Evolutionary conservation across 1,284 basidiomycete species (phyloP), one percentile per base, ranked within the genome.

Genomic region (Pseudozyma pruni): DNA sequence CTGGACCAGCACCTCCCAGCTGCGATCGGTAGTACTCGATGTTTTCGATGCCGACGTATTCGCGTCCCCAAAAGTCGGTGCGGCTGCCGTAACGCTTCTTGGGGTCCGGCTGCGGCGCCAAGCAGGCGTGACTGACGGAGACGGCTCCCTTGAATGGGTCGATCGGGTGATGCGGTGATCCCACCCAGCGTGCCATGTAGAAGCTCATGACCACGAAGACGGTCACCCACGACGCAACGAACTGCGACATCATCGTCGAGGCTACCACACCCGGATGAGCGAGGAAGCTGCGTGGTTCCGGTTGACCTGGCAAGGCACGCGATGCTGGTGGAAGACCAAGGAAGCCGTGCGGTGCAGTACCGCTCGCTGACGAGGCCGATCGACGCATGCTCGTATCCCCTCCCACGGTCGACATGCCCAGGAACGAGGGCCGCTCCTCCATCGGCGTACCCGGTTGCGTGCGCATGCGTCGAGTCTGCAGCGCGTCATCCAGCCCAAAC

Each of bases 221-320:
- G 20, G 71, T 62, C 41, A 80, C 52, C 43, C 74, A 64, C 13
- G 58, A 52, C 16, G 73, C 73, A 17, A 82, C 74, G 22, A 77
- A 77, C 17, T 74, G 79, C 27, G 74, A 70, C 49, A 83, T 79
- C 64, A 83, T 83, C 40, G 74, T 78, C 17, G 73, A 81, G 8
- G 81, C 81, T 8, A 83, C 81, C 11, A 83, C 79, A 25, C 82
- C 82, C 1, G 82, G 82, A 47, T 83, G 82, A 7, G 75, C 64
- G 22, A 79, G 63, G 53, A 74, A 77, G 39, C 72, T 75, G 35
- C 76, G 71, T 19, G 77, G 75, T 47, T 75, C 73, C 4, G 59
- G 51, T 20, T 60, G 60, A 2, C 58, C 53, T 4, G 63, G 60
- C 4, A 46, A 33, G 11, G 69, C 34, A 10, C 56, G 50, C 32